phyloP scores from a whole-genome alignment of 2,329 filamentous ascomycete species.

The Epichloe sp. region DNA sequence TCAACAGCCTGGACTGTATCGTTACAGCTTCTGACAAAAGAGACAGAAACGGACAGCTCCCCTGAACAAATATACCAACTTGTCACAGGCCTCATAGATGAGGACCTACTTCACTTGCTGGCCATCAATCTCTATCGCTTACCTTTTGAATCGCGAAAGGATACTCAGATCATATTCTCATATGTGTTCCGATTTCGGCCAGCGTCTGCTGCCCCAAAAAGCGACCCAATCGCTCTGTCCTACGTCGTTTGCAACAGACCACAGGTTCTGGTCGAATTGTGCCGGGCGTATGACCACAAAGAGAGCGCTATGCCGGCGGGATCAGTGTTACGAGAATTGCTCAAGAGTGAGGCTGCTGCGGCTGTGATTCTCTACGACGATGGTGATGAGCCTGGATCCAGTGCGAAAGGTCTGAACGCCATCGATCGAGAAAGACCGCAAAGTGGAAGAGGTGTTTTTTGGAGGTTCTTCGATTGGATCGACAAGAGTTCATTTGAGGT shows the following conservation, averaged over 20 bases:
- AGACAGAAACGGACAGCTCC: conserved; percentile 69
- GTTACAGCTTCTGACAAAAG: not conserved
- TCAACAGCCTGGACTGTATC: no score
- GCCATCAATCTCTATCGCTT: conserved; percentile 72
- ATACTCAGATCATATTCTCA: conserved; percentile 90
- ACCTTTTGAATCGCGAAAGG: conserved; percentile 92
- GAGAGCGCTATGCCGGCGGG: conserved; percentile 89
- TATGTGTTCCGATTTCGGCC: conserved; percentile 86
- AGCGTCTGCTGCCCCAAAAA: conserved; percentile 48
- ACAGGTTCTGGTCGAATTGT: conserved; percentile 77
- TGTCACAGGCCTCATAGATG: conserved; percentile 71
- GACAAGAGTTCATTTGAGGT: conserved; percentile 95
- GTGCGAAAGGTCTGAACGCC: conserved; percentile 59
- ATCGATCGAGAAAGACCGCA: conserved; percentile 67
- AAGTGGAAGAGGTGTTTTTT: conserved; percentile 76
- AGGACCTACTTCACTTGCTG: conserved; percentile 77
- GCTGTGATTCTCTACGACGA: conserved; percentile 91
- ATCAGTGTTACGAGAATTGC: conserved; percentile 73
- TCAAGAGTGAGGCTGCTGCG: conserved; percentile 81
- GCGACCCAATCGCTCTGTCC: conserved; percentile 71
- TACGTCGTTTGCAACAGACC: conserved; percentile 80
- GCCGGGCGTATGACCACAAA: conserved; percentile 76
- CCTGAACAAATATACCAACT: conserved; percentile 82
- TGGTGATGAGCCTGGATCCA: conserved; percentile 55
- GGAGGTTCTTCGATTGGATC: conserved; percentile 96